Evolutionary conservation across 805 yeast species (phyloP), one percentile per base, ranked within the genome.

Genomic region (Debaryomyces castellii): DNA sequence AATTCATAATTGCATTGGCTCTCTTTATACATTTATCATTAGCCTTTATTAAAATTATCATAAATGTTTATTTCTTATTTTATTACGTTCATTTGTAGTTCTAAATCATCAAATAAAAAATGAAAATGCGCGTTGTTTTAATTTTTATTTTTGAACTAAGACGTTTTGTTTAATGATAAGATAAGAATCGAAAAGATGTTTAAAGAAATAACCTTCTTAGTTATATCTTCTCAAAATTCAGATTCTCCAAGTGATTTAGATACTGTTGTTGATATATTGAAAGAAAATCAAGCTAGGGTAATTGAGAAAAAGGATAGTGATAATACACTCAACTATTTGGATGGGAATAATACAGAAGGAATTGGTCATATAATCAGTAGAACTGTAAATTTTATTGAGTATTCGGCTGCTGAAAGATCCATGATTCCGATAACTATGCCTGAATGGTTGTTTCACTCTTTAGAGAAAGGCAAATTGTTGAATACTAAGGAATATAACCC

Each of bases 401-500:
- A 73, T 54, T 54, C 50, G 2, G 63, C 67, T 25, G 76, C 85
- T 4, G 69, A 67, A 28, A 69, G 69, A 12, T 66, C 76, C 30
- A 74, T 86, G 81, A 71, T 85, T 11, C 89, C 94, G 0, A 76
- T 86, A 1, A 85, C 87, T 12, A 75, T 77, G 0, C 73, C 82
- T 0, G 60, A 69, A 4, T 89, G 94, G 89, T 69, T 87, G 2
- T 51, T 61, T 23, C 81, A 77, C 32, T 77, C 84, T 2, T 56
- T 74, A 0, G 56, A 56, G 7, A 59, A 59, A 22, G 65, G 67
- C 0, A 71, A 76, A 44, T 59, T 75, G 11, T 70, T 74, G 22
- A 80, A 85, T 4, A 70, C 77, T 34, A 73, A 83, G 45, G 74
- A 78, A 1, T 90, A 77, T 60, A 81, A 88, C 12, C 95, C 97